phyloP scores from a whole-genome alignment of 352 stramenopile species.

The Pelagophyceae sp. region DNA sequence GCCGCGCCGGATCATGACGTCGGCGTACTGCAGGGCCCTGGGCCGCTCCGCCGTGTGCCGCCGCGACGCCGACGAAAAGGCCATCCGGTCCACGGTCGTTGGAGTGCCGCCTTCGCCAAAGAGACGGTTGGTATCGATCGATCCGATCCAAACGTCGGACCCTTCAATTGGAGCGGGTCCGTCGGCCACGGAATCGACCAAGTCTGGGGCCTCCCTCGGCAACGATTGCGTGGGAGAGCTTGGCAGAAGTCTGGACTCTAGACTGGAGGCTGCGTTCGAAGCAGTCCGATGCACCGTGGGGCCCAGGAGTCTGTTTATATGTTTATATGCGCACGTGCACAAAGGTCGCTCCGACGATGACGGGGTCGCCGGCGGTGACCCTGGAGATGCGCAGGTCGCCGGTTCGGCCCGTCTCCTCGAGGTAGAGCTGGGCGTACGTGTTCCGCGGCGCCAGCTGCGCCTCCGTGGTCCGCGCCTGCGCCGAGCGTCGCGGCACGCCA shows the following conservation, averaged over 20 bases:
- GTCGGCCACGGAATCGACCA: no score
- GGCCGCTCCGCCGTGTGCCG: not conserved
- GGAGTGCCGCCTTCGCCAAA: no score
- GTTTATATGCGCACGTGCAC: conserved; percentile 33
- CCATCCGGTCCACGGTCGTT: no score
- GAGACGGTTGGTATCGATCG: no score
- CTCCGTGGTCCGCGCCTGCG: conserved; percentile 39
- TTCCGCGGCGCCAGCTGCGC: conserved; percentile 44
- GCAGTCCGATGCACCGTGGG: no score
- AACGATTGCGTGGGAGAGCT: no score
- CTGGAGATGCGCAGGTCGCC: conserved; percentile 44
- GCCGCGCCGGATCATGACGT: not conserved
- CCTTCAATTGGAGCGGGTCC: no score
- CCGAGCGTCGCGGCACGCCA: not conserved
- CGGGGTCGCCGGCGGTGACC: conserved; percentile 44
- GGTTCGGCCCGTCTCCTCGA: conserved; percentile 37
- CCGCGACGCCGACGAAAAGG: not conserved
- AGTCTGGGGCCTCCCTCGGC: no score
- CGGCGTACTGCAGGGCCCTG: not conserved
- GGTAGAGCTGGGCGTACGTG: conserved; percentile 50
- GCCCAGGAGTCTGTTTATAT: not conserved
- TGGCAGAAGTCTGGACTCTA: no score
- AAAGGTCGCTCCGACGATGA: conserved; percentile 51
- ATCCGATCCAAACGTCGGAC: no score
- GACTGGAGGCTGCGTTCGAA: no score